Percentiles rank a stretch among this genome's conserved stretches.
Evolutionary conservation across 441 rosid species (phyloP).

Genomic region (Adansonia grandidieri): DNA sequence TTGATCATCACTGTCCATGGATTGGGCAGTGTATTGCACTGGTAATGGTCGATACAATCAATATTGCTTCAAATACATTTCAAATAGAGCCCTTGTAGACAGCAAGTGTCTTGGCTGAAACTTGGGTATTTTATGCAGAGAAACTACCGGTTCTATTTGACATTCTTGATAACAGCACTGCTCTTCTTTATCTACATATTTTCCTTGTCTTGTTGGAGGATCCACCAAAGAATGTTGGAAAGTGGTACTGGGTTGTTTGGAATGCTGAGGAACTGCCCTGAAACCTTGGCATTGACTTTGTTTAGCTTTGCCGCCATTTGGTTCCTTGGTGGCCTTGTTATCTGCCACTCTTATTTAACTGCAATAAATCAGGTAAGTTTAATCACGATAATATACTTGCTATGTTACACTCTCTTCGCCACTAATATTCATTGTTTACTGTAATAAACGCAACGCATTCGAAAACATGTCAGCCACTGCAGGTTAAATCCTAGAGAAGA

Average conservation of each 20-base stretch:
- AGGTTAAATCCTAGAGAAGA: no score
- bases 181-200: constrained; percentile 45
- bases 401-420: no score
- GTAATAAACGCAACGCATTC: no score
- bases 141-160: constrained; percentile 49
- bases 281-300: constrained; percentile 35
- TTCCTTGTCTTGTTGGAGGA: constrained; percentile 45
- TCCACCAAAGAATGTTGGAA: constrained; percentile 33
- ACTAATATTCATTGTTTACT: no score
- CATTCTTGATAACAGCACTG: constrained; percentile 43
- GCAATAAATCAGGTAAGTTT: constrained; percentile 49
- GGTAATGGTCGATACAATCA: constrained; percentile 33
- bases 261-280: constrained; percentile 37
- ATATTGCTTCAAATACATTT: neutral
- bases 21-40: constrained; percentile 59
- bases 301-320: constrained; percentile 47
- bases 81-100: no score
- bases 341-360: constrained; percentile 48
- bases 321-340: constrained; percentile 47
- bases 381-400: no score
- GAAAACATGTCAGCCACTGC: no score
- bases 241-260: constrained; percentile 31
- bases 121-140: constrained; percentile 42
- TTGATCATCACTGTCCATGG: constrained; percentile 70
- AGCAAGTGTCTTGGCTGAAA: neutral